A percentile compares a stretch with the other conserved stretches of the same genome.
Evolutionary conservation across 139 green algal genomes (phyloP).

Genomic region (Picochlorum sp.): DNA sequence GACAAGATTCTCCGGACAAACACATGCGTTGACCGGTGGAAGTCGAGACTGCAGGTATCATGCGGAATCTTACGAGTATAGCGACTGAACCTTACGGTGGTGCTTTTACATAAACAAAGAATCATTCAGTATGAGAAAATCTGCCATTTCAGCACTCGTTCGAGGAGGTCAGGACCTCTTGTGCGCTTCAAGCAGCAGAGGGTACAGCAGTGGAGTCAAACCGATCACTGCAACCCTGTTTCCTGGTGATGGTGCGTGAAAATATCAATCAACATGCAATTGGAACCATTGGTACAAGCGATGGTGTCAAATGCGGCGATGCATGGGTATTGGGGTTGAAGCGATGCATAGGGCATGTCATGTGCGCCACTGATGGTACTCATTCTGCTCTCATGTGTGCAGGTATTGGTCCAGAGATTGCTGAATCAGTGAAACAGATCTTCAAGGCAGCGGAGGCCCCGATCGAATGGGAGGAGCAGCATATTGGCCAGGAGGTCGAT

Average conservation of each 20-base stretch:
- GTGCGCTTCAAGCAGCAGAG: not conserved
- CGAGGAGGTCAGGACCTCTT: too few species aligned
- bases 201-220: constrained; percentile 2
- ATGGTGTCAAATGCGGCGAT: not conserved
- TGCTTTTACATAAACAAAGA: too few species aligned
- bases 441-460: constrained; percentile 68
- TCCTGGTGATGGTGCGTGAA: constrained; percentile 32
- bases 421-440: constrained; percentile 64
- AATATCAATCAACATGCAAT: not conserved
- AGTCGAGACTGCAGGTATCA: too few species aligned
- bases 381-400: not conserved
- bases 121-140: too few species aligned
- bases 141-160: too few species aligned
- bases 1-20: too few species aligned
- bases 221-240: constrained; percentile 30
- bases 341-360: not conserved
- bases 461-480: constrained; percentile 87
- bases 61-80: too few species aligned
- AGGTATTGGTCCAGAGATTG: constrained; percentile 90
- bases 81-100: too few species aligned
- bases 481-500: constrained; percentile 73
- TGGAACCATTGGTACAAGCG: not conserved
- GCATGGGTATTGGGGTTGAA: not conserved
- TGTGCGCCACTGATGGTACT: not conserved
- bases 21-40: too few species aligned